Base-by-base conservation (phyloP, 2,329 filamentous ascomycete genomes). In the Daldinia eschscholtzii region DNA sequence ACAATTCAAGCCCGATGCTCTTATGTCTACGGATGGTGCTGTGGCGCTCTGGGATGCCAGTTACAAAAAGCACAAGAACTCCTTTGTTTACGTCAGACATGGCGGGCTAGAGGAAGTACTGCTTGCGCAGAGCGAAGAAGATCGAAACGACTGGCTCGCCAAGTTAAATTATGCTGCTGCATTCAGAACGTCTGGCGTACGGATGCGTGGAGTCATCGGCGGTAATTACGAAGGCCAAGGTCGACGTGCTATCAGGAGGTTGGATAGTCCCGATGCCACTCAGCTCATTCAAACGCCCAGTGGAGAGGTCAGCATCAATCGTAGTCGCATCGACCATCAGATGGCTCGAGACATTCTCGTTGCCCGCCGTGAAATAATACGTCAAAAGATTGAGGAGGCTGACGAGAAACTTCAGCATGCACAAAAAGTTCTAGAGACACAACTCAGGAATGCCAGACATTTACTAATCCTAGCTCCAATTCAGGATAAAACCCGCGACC, bases 141-240 rank as follows among this genome's bases (percentile, higher is more conserved):
- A 99, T 75, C 90, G 97, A 86, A 97, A 98, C 75, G 96, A 99
- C 77, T 99, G 96, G 96, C 84, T 99, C 30, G 93, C 92, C 6
- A 96, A 97, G 76, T 87, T 99, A 67, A 99, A 99, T 79, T 98
- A 98, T 78, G 95, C 95, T 37, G 94, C 96, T 7, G 93, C 96
- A 0, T 98, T 98, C 79, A 89, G 93, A 73, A 97, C 94, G 0
- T 93, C 94, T 5, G 94, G 95, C 12, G 93, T 98, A 5, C 89
- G 93, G 48, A 97, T 97, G 85, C 89, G 95, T 73, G 94, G 94
- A 23, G 91, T 97, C 64, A 87, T 96, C 59, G 94, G 93, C 12
- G 92, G 91, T 5, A 90, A 91, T 73, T 96, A 97, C 75, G 93
- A 97, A 76, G 93, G 92, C 2, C 93, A 97, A 77, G 87, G 87